phyloP scores from a whole-genome alignment of 2,329 filamentous ascomycete species.

The Paecilomyces sp. region DNA sequence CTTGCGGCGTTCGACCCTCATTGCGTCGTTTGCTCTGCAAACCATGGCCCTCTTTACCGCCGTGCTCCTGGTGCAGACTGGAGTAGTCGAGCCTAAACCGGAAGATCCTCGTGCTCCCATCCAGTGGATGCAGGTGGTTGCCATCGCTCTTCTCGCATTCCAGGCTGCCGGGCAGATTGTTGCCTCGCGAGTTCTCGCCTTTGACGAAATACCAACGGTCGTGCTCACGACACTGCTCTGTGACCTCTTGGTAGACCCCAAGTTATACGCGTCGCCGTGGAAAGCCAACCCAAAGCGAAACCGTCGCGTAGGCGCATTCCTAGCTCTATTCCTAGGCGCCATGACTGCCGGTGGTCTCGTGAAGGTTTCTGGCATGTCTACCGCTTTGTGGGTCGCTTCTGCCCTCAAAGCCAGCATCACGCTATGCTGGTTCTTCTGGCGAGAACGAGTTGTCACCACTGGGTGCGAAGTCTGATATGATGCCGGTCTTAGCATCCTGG shows the following conservation, averaged over 20 bases:
- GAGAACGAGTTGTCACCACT: neutral
- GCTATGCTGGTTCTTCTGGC: conserved; percentile 31
- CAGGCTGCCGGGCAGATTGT: conserved; percentile 35
- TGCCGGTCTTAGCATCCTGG: no score
- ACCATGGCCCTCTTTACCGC: conserved; percentile 26
- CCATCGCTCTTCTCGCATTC: conserved; percentile 33
- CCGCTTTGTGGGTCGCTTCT: conserved; percentile 34
- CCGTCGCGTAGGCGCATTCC: conserved; percentile 26
- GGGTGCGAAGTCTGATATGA: no score
- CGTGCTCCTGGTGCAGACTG: conserved; percentile 26
- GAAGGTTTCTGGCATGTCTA: conserved; percentile 26
- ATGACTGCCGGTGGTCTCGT: conserved; percentile 34
- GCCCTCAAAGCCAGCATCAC: conserved; percentile 28
- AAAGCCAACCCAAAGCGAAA: conserved; percentile 25
- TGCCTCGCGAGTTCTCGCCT: conserved; percentile 26
- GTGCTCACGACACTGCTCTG: conserved; percentile 34
- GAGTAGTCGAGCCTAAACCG: conserved; percentile 22
- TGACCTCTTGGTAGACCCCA: conserved; percentile 31
- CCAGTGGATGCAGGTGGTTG: conserved; percentile 29
- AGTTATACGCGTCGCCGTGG: conserved; percentile 15
- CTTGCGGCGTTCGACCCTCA: conserved; percentile 30
- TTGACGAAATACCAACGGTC: conserved; percentile 36
- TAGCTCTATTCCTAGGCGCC: conserved; percentile 33
- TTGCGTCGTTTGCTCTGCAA: conserved; percentile 33
- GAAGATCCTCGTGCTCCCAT: conserved; percentile 23